Base-by-base conservation (phyloP, 2,329 filamentous ascomycete species). In the Dissoconium aciculare region DNA sequence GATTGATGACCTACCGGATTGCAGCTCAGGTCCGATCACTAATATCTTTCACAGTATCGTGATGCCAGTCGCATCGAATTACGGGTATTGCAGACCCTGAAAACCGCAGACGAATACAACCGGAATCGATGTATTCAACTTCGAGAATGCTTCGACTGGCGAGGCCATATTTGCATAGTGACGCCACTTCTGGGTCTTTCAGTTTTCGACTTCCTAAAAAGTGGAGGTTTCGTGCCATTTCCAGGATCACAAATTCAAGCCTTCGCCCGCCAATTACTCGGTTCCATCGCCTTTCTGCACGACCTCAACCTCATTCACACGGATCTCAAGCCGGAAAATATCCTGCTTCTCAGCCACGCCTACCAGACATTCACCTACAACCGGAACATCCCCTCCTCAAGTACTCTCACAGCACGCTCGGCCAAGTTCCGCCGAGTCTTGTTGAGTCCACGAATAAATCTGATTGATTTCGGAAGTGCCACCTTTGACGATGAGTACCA, bases 251-350 rank as follows among this genome's bases (percentile, higher is more conserved):
- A 98, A 57, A 98, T 98, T 36, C 89, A 95, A 56, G 87, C 73
- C 53, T 95, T 98, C 64, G 89, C 89, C 28, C 74, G 87, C 29
- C 89, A 98, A 53, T 65, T 98, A 11, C 80, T 98, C 38, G 95
- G 87, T n/a, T 95, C 87, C 49, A 91, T 98, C 49, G 89, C 89
- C 35, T 98, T 95, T 56, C 66, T 98, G 13, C 89, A 98, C 53
- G 89, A 98, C 57, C 69, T 98, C 11, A 93, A 95, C 54, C 70
- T 98, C 42, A 94, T 98, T 38, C 89, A 98, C 54, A 98, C 89
- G 26, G 72, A 77, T 53, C 51, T 77, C 38, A 77, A 77, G 51
- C 72, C 72, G 3, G 72, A 77, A 53, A 77, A 77, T 43, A 76
- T 77, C 38, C 62, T 77, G 11, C 62, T 77, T 14, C 69, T 76